A percentile compares a stretch with the other conserved stretches of the same genome.
Evolutionary conservation across 1,284 basidiomycete genomes (phyloP).

Genomic region (Rhodotorula sp.): DNA sequence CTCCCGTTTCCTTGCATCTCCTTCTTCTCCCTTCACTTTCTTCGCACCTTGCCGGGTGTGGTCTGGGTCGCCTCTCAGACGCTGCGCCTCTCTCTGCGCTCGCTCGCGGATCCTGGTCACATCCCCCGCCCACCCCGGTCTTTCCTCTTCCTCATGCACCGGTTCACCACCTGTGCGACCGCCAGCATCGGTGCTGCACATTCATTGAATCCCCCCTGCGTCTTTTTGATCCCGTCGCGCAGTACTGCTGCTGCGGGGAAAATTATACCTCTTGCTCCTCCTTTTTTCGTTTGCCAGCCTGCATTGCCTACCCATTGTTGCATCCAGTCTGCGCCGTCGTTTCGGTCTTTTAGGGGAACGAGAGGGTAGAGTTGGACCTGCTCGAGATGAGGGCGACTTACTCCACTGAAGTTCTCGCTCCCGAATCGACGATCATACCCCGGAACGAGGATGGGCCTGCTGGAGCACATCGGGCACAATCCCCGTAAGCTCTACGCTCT

Average conservation of each 20-base stretch:
- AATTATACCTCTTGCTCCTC: background rate
- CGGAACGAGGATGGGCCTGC: constrained; percentile 5
- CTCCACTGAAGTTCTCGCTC: background rate
- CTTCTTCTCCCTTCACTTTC: background rate
- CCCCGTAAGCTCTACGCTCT: background rate
- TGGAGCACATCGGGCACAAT: constrained; percentile 7
- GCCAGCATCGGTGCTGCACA: background rate
- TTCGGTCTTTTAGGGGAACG: background rate
- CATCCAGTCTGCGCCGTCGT: background rate
- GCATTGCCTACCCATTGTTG: background rate
- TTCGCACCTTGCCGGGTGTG: background rate
- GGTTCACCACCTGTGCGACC: background rate
- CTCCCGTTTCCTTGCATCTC: no score
- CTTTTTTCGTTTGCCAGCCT: background rate
- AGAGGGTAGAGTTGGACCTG: background rate
- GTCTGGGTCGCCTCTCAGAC: no score
- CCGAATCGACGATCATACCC: background rate
- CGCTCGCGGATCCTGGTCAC: background rate
- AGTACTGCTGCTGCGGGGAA: no score
- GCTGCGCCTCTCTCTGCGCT: no score
- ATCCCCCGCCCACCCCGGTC: background rate
- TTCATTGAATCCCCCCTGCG: no score
- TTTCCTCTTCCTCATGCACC: background rate
- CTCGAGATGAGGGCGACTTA: background rate
- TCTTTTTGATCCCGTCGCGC: background rate